Evolutionary conservation across 2,329 filamentous ascomycete genomes (phyloP).

Genomic region (Massarina eburnea): DNA sequence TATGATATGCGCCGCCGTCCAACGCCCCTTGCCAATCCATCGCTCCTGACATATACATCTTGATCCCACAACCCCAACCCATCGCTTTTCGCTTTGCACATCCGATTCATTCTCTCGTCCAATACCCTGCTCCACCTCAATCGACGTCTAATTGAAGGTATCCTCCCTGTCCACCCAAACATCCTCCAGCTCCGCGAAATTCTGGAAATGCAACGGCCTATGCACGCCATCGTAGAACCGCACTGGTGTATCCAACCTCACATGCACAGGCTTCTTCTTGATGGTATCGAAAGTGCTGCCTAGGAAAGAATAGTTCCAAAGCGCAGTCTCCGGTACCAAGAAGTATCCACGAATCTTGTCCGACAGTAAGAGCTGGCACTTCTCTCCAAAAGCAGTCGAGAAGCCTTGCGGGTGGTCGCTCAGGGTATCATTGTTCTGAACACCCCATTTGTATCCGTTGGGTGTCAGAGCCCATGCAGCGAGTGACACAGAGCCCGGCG

Average conservation of each 20-base stretch:
- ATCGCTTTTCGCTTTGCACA: neutral
- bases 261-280: constrained; percentile 87
- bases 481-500: constrained; percentile 91
- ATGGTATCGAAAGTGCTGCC: constrained; percentile 82
- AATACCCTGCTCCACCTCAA: neutral
- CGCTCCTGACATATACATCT: neutral
- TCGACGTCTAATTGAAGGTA: constrained; percentile 71
- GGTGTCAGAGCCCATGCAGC: constrained; percentile 93
- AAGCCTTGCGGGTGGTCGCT: constrained; percentile 96
- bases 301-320: constrained; percentile 99
- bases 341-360: constrained; percentile 96
- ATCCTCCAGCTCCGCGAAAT: constrained; percentile 95
- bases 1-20: too few species aligned
- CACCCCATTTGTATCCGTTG: constrained; percentile 93
- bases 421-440: constrained; percentile 87
- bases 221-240: constrained; percentile 93
- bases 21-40: too few species aligned
- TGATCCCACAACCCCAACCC: neutral
- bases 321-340: constrained; percentile 83
- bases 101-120: neutral
- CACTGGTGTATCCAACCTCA: constrained; percentile 87
- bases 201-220: constrained; percentile 92
- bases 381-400: constrained; percentile 87
- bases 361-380: constrained; percentile 88
- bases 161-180: constrained; percentile 92